These are phyloP conservation scores for Yarrowia sp. DNA, from an alignment of 805 yeast genomes.

Conservation along the genomic window DNA sequence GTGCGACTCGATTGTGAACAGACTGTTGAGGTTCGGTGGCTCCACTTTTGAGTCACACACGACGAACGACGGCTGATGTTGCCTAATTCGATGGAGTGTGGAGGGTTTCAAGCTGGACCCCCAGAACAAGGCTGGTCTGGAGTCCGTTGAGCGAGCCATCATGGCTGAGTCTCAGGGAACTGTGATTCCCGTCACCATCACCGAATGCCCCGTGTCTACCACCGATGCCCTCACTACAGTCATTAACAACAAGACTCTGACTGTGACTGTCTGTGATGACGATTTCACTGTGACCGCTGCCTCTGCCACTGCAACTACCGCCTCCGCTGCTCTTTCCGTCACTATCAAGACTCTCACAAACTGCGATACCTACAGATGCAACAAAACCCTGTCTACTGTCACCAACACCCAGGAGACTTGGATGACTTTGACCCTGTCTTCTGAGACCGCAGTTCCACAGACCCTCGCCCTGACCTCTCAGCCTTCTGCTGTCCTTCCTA, in stretches of 20 bases:
- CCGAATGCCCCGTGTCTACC: conserved; percentile 30
- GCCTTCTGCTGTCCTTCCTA: conserved; percentile 2
- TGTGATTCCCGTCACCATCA: conserved; percentile 29
- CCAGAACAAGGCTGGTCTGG: conserved; percentile 84
- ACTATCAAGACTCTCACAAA: conserved; percentile 10
- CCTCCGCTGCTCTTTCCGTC: background rate
- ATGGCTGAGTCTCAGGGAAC: conserved; percentile 54
- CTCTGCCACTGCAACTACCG: too few species aligned
- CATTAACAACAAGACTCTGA: conserved; percentile 17
- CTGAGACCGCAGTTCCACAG: background rate
- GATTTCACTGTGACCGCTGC: conserved; percentile 1
- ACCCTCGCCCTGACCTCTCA: background rate
- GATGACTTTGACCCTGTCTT: background rate
- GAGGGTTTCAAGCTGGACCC: conserved; percentile 85
- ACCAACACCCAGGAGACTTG: background rate
- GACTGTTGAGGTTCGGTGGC: background rate
- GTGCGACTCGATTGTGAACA: too few species aligned
- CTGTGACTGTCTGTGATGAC: conserved; percentile 12
- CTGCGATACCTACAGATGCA: conserved; percentile 1
- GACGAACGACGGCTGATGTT: too few species aligned
- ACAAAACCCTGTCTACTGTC: conserved; percentile 2
- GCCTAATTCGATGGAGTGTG: too few species aligned
- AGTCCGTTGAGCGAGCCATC: conserved; percentile 69
- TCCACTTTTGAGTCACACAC: too few species aligned
- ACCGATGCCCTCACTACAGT: conserved; percentile 17